Conservation (phyloP, 345 rosid species). For the Moricandia arvensis region DNA sequence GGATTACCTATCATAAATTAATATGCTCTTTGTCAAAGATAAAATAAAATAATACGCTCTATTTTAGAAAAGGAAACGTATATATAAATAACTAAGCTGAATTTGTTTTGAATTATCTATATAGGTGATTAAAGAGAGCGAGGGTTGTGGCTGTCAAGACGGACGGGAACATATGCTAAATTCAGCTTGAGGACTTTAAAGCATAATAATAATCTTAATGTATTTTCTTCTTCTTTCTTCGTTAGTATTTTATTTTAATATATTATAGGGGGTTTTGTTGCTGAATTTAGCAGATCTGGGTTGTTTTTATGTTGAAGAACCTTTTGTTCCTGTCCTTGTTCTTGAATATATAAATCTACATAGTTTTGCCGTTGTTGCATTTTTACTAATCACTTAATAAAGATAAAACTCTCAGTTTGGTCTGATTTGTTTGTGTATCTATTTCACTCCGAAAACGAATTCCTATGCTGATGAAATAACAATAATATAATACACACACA, state of each 20-base stretch:
- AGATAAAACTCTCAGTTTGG: slow-evolving; percentile 1
- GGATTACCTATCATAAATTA: not conserved
- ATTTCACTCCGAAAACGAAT: not conserved
- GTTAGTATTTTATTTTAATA: not conserved
- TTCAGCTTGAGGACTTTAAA: slow-evolving; percentile 39
- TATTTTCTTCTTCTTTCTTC: slow-evolving; percentile 8
- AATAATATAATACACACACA: too few species aligned
- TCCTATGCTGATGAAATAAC: not conserved
- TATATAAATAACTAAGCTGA: slow-evolving; percentile 14
- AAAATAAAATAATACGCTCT: not conserved
- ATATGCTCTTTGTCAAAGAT: not conserved
- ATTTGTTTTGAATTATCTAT: not conserved
- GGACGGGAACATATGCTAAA: slow-evolving; percentile 47
- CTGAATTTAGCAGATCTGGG: slow-evolving; percentile 45
- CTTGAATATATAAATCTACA: slow-evolving; percentile 35
- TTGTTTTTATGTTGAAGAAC: slow-evolving; percentile 36
- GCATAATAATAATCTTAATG: slow-evolving; percentile 30
- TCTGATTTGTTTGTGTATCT: not conserved
- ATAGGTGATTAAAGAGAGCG: slow-evolving; percentile 33
- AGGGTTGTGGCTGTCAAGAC: slow-evolving; percentile 35
- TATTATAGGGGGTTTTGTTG: slow-evolving; percentile 10
- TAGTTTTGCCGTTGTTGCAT: slow-evolving; percentile 4
- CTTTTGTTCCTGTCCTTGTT: slow-evolving; percentile 45
- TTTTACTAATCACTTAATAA: not conserved
- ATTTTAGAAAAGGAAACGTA: slow-evolving; percentile 5